These are phyloP conservation scores for Gloeostereum incarnatum DNA, from an alignment of 768 basidiomycete genomes.

Conservation along the genomic window DNA sequence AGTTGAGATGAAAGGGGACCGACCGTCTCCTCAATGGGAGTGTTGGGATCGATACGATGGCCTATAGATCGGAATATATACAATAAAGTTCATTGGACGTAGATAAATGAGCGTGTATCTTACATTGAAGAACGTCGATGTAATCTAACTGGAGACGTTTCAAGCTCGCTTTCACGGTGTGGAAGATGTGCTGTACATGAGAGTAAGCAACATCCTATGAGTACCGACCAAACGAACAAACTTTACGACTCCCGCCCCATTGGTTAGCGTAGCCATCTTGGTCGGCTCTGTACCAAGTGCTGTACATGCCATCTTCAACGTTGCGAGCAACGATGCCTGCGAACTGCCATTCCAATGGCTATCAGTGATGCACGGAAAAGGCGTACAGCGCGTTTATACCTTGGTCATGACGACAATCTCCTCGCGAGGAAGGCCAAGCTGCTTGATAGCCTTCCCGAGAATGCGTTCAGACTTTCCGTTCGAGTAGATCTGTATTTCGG, in stretches of 20 bases:
- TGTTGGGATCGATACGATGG: slow-evolving; percentile 47
- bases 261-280: slow-evolving; percentile 46
- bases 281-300: slow-evolving; percentile 13
- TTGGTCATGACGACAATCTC: slow-evolving; percentile 49
- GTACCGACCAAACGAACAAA: slow-evolving; percentile 7
- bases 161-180: slow-evolving; percentile 50
- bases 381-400: slow-evolving; percentile 1
- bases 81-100: neutral
- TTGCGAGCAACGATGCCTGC: slow-evolving; percentile 2
- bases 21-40: slow-evolving; percentile 50
- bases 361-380: too few species aligned
- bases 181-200: slow-evolving; percentile 56
- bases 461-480: slow-evolving; percentile 36
- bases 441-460: slow-evolving; percentile 38
- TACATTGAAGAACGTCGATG: slow-evolving; percentile 67
- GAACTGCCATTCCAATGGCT: too few species aligned
- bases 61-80: slow-evolving; percentile 16
- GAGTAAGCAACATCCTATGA: too few species aligned
- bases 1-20: slow-evolving; percentile 1
- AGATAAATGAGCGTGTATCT: slow-evolving; percentile 13
- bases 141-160: slow-evolving; percentile 68
- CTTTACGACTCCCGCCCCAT: slow-evolving; percentile 36
- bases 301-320: neutral
- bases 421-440: slow-evolving; percentile 34
- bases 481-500: slow-evolving; percentile 23